These are phyloP conservation scores for Cordyceps fumosorosea DNA, from an alignment of 2,329 filamentous ascomycete genomes.

Conservation along the genomic window DNA sequence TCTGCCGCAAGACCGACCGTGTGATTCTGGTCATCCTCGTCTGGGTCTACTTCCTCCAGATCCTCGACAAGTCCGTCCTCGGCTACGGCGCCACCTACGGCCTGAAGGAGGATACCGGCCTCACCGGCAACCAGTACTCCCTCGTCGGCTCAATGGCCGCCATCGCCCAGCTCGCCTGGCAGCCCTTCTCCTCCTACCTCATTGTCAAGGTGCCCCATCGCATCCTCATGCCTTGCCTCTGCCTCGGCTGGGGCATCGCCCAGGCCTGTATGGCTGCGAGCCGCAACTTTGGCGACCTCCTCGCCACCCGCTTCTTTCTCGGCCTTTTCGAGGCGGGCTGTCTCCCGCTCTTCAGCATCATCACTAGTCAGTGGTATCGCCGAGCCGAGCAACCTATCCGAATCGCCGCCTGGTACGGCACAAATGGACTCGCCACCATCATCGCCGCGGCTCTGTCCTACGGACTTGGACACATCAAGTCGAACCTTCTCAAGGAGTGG, in stretches of 20 bases:
- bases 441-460: constrained; percentile 50
- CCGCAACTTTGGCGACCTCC: constrained; percentile 39
- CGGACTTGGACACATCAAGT: constrained; percentile 47
- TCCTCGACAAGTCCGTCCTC: constrained; percentile 53
- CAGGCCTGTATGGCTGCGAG: constrained; percentile 41
- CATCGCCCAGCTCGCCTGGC: constrained; percentile 55
- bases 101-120: constrained; percentile 40
- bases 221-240: constrained; percentile 47
- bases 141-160: constrained; percentile 50
- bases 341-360: constrained; percentile 39
- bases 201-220: constrained; percentile 56
- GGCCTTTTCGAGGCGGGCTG: constrained; percentile 46
- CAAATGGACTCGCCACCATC: constrained; percentile 52
- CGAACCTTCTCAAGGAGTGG: constrained; percentile 12
- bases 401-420: constrained; percentile 60
- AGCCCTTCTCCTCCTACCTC: constrained; percentile 52
- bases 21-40: constrained; percentile 48
- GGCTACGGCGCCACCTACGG: constrained; percentile 53
- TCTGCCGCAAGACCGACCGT: constrained; percentile 55
- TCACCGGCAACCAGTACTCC: constrained; percentile 49
- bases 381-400: constrained; percentile 54
- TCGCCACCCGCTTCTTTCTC: constrained; percentile 44
- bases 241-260: constrained; percentile 38
- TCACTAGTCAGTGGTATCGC: constrained; percentile 43
- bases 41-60: constrained; percentile 54